phyloP scores from a whole-genome alignment of 495 filamentous ascomycete species.

The Penicillium cinerascens region DNA sequence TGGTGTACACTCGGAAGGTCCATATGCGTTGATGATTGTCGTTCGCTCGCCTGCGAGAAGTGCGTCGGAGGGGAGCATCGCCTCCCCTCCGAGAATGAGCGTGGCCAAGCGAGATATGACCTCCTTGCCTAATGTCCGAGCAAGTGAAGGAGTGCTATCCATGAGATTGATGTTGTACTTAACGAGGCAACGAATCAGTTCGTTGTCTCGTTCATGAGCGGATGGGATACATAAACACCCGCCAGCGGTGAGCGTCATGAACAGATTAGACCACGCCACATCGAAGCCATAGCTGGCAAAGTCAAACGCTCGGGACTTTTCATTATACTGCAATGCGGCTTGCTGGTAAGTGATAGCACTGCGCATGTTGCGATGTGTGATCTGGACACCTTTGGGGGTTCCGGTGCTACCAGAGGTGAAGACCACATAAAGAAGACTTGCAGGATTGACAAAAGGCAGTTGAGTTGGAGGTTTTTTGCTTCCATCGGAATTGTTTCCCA shows the following conservation, averaged over 20 bases:
- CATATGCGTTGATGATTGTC: slow-evolving; percentile 52
- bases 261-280: slow-evolving; percentile 12
- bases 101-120: slow-evolving; percentile 32
- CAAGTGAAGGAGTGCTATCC: slow-evolving; percentile 41
- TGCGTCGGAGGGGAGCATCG: slow-evolving; percentile 35
- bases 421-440: slow-evolving; percentile 28
- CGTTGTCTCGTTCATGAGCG: slow-evolving; percentile 29
- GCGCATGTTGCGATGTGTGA: slow-evolving; percentile 65
- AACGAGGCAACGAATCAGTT: slow-evolving; percentile 35
- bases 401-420: slow-evolving; percentile 83
- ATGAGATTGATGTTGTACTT: slow-evolving; percentile 33
- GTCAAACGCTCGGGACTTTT: slow-evolving; percentile 15
- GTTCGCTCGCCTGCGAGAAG: slow-evolving; percentile 44
- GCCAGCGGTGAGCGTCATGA: slow-evolving; percentile 21
- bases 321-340: slow-evolving; percentile 25
- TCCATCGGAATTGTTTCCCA: no score
- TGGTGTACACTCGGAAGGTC: slow-evolving; percentile 46
- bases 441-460: not conserved
- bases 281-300: slow-evolving; percentile 23
- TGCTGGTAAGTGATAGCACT: slow-evolving; percentile 15
- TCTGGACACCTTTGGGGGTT: slow-evolving; percentile 72
- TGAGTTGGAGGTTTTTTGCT: not conserved
- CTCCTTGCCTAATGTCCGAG: slow-evolving; percentile 29
- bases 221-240: slow-evolving; percentile 27
- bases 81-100: slow-evolving; percentile 39